These are phyloP conservation scores for Saururus chinensis DNA, from an alignment of 164 flowering plant species.

Conservation along the genomic window DNA sequence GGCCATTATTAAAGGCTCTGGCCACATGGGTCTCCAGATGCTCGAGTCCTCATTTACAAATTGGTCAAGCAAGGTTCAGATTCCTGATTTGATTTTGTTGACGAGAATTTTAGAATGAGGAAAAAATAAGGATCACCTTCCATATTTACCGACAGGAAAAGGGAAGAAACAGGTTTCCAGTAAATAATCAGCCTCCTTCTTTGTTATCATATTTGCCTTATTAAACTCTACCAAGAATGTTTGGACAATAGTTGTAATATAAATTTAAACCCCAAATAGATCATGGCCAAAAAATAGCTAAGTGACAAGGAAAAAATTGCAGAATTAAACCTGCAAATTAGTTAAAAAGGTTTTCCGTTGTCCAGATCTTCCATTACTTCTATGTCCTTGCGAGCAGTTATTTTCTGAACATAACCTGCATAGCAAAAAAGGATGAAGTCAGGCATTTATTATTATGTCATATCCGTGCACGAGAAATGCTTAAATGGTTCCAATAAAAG, in stretches of 20 bases:
- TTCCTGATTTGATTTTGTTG: too few relatives aligned
- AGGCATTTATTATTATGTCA: background rate
- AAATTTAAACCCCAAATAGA: background rate
- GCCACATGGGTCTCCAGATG: too few relatives aligned
- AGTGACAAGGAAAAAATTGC: background rate
- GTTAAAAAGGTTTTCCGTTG: constrained; percentile 56
- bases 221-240: background rate
- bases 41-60: too few relatives aligned
- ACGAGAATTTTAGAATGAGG: too few relatives aligned
- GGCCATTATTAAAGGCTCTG: too few relatives aligned
- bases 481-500: too few relatives aligned
- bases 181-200: too few relatives aligned
- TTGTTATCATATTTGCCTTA: background rate
- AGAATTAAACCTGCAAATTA: background rate
- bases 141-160: background rate
- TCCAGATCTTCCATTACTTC: constrained; percentile 91
- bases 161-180: background rate
- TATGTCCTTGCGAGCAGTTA: constrained; percentile 72
- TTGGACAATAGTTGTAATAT: too few relatives aligned
- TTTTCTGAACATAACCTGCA: constrained; percentile 95
- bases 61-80: too few relatives aligned
- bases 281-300: background rate
- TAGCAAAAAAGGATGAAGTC: background rate
- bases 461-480: background rate
- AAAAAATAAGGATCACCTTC: too few relatives aligned